phyloP scores from a whole-genome alignment of 345 rosid species.

The Alliaria petiolata region DNA sequence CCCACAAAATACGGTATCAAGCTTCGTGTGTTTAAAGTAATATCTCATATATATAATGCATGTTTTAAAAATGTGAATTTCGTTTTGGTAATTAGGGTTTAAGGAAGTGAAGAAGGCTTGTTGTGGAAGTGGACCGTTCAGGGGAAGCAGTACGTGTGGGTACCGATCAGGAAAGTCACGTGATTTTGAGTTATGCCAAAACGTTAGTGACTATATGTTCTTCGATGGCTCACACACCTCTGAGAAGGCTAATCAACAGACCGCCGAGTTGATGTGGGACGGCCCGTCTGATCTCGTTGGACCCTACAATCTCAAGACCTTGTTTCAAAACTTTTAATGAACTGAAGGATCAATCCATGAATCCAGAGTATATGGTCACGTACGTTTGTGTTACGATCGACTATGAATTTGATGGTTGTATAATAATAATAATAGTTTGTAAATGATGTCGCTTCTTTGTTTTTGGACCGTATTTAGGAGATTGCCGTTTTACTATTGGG shows the following conservation, averaged over 20 bases:
- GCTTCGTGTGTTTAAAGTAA: not conserved
- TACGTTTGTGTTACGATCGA: not conserved
- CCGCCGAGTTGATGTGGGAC: slow-evolving; percentile 41
- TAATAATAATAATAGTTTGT: not conserved
- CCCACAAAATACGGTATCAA: slow-evolving; percentile 61
- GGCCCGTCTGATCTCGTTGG: slow-evolving; percentile 26
- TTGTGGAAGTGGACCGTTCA: slow-evolving; percentile 59
- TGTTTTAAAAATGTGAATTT: not conserved
- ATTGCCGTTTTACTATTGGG: not conserved
- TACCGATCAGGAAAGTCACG: slow-evolving; percentile 15
- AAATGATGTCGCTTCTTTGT: not conserved
- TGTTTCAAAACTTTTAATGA: slow-evolving; percentile 18
- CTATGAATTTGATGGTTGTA: not conserved
- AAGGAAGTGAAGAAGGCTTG: slow-evolving; percentile 59
- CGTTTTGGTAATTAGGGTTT: slow-evolving; percentile 40
- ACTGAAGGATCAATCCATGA: not conserved
- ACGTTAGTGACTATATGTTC: slow-evolving; percentile 36
- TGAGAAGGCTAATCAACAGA: slow-evolving; percentile 36
- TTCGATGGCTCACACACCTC: slow-evolving; percentile 37
- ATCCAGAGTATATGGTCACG: not conserved
- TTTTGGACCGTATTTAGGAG: not conserved
- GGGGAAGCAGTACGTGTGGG: slow-evolving; percentile 66
- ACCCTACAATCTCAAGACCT: slow-evolving; percentile 33
- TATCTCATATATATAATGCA: not conserved
- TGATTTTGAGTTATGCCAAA: slow-evolving; percentile 25